Evolutionary conservation across 2,329 filamentous ascomycete species (phyloP).

Genomic region (Gnomoniopsis sp.): DNA sequence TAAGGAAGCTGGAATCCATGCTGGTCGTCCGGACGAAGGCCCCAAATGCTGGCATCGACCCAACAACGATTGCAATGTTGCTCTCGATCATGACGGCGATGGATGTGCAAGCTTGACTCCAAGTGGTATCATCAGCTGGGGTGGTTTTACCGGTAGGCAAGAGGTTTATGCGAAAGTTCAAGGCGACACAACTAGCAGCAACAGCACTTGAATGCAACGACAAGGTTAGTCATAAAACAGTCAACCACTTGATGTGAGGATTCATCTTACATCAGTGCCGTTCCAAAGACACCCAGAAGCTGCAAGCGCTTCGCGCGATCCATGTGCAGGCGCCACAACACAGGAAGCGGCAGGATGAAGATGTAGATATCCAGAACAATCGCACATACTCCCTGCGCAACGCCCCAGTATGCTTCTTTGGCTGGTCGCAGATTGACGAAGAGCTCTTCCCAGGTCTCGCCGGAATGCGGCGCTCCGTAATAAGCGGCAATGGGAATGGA

Average conservation of each 20-base stretch:
- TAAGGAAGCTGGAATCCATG: not conserved
- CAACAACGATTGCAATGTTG: constrained; percentile 1
- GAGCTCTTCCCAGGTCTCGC: not conserved
- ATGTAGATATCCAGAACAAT: not conserved
- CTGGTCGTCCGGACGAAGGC: not conserved
- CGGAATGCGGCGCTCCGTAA: not conserved
- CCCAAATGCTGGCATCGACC: not conserved
- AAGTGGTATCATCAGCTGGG: not conserved
- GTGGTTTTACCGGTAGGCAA: not conserved
- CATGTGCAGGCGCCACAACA: not conserved
- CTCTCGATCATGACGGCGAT: not conserved
- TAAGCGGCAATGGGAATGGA: not conserved
- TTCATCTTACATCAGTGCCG: not conserved
- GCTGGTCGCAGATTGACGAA: not conserved
- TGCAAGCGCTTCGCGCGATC: not conserved
- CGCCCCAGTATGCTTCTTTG: not conserved
- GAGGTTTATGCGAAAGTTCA: not conserved
- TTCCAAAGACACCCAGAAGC: not conserved
- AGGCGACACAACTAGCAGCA: not conserved
- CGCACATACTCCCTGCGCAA: not conserved
- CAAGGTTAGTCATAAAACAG: not conserved
- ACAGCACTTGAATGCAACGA: not conserved
- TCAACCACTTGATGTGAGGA: too few relatives aligned
- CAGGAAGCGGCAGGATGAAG: not conserved
- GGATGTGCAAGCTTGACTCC: not conserved